These are phyloP conservation scores for Lentinula sp. DNA, from an alignment of 768 basidiomycete genomes.

Conservation along the genomic window DNA sequence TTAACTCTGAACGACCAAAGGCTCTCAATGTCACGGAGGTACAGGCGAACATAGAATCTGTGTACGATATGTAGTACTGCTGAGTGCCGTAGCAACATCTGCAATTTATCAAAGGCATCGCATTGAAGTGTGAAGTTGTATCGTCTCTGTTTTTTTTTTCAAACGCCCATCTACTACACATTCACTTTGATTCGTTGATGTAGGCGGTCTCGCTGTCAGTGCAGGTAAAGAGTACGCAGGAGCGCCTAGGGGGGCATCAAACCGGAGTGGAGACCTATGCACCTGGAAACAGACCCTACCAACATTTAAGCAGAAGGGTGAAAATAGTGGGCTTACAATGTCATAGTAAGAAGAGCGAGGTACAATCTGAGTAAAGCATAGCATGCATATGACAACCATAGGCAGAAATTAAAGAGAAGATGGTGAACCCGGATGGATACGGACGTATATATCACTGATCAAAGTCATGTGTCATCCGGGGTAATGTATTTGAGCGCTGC, in stretches of 20 bases:
- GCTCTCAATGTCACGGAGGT: background rate
- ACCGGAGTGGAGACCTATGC: slow-evolving; percentile 3
- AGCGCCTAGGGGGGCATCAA: background rate
- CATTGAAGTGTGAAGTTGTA: background rate
- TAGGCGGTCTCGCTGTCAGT: background rate
- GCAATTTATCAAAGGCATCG: background rate
- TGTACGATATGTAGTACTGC: background rate
- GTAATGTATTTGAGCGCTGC: background rate
- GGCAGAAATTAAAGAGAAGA: background rate
- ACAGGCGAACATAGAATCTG: background rate
- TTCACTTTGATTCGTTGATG: background rate
- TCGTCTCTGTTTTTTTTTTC: background rate
- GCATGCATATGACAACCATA: background rate
- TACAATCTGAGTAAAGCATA: background rate
- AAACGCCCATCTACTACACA: background rate
- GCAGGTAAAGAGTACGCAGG: background rate
- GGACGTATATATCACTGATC: background rate
- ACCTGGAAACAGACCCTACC: background rate
- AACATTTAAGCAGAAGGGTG: background rate
- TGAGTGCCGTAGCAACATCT: background rate
- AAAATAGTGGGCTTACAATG: background rate
- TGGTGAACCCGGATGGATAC: background rate
- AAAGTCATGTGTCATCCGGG: background rate
- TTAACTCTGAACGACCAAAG: background rate
- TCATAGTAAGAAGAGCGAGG: background rate